A percentile compares a stretch with the other conserved stretches of the same genome.
These are phyloP conservation scores for Sextonia rubra DNA, from an alignment of 164 flowering plant species.

Conservation along the genomic window DNA sequence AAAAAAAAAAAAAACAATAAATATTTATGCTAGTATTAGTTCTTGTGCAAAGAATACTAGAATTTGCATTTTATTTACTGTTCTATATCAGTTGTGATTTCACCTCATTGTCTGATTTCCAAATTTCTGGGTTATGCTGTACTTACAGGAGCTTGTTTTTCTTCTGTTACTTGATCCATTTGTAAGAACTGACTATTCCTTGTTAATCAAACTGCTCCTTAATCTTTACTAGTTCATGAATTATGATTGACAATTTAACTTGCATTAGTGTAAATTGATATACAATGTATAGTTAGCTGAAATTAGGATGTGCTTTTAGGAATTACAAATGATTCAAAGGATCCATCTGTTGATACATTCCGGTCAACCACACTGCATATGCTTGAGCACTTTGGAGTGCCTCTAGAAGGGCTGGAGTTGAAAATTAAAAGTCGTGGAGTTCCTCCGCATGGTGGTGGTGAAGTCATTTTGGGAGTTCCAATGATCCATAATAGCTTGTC, in stretches of 20 bases:
- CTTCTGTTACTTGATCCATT: not conserved
- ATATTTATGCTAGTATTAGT: too few species aligned
- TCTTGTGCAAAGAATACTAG: too few species aligned
- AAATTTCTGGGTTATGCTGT: not conserved
- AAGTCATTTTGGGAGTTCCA: conserved; percentile 60
- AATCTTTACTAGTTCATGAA: too few species aligned
- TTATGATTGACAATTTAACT: not conserved
- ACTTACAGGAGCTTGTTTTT: not conserved
- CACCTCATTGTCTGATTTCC: too few species aligned
- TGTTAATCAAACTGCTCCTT: not conserved
- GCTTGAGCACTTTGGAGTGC: conserved; percentile 75
- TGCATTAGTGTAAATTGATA: too few species aligned
- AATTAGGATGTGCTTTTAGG: conserved; percentile 33
- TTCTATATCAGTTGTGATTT: too few species aligned
- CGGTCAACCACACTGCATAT: conserved; percentile 63
- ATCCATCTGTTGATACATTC: conserved; percentile 85
- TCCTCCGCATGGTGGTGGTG: conserved; percentile 92
- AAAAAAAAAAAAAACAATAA: too few species aligned
- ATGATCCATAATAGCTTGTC: conserved; percentile 29
- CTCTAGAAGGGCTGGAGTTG: conserved; percentile 64
- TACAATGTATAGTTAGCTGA: not conserved
- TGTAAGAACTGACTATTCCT: not conserved
- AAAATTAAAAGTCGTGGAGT: conserved; percentile 76
- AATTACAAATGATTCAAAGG: conserved; percentile 78
- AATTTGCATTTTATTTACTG: too few species aligned